Conservation (phyloP, 2,329 filamentous ascomycete species). For the Trichophyton rubrum region DNA sequence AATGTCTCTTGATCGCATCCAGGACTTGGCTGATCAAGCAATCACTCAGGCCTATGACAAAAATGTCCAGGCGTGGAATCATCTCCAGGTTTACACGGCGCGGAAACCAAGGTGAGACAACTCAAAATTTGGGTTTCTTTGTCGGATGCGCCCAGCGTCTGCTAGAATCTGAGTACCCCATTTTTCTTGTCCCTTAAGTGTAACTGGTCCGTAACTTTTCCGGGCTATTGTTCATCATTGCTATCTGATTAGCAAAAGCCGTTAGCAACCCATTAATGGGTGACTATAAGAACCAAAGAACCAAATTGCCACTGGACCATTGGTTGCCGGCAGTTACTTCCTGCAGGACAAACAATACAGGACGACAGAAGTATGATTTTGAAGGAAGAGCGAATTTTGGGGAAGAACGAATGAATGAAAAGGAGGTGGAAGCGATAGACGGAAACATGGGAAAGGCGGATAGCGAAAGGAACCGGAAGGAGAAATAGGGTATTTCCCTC, state of each 20-base stretch:
- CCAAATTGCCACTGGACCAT: neutral
- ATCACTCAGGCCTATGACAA: slow-evolving; percentile 57
- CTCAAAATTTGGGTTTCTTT: slow-evolving; percentile 1
- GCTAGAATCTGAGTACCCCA: slow-evolving; percentile 2
- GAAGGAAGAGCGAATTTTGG: neutral
- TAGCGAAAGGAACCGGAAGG: neutral
- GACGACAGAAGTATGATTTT: neutral
- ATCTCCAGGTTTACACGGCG: slow-evolving; percentile 34
- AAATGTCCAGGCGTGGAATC: slow-evolving; percentile 57
- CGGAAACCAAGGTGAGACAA: slow-evolving; percentile 22
- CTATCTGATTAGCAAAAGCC: neutral
- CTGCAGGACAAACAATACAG: neutral
- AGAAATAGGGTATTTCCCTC: neutral
- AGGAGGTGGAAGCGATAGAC: neutral
- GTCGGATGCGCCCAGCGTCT: neutral
- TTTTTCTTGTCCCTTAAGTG: neutral
- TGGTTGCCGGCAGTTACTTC: neutral
- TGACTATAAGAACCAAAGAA: neutral
- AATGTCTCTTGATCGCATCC: slow-evolving; percentile 52
- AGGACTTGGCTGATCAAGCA: slow-evolving; percentile 49
- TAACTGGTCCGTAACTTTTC: slow-evolving; percentile 2
- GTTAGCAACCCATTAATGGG: neutral
- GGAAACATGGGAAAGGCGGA: neutral
- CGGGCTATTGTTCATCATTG: neutral
- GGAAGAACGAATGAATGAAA: neutral